Base-by-base conservation (phyloP, 1,139 yeast species). In the Magnusiomyces tetraspermus region DNA sequence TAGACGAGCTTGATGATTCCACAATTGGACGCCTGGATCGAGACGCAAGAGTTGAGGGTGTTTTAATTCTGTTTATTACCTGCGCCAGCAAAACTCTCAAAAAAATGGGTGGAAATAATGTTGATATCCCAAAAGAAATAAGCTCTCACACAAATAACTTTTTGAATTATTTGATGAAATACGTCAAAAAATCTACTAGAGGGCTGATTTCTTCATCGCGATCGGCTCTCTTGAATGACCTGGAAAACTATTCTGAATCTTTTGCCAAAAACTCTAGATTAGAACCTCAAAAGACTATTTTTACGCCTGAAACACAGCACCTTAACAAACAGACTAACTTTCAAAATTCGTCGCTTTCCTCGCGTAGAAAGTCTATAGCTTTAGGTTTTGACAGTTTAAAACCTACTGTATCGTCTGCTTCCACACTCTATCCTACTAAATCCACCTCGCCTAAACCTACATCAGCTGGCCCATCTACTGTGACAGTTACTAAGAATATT, bases 211-310 rank as follows among this genome's bases (percentile, higher is more conserved):
- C 37, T 24, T 13, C 26, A 13, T 24, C 21, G 13, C 15, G 26
- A n/a, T 17, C 31, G 2, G 17, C 44, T 4, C 23, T 47, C n/a
- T 5, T 47, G 8, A n/a, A 17, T 4, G 36, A 37, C 11, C 31
- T 47, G 4, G 21, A 37, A 10, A 19, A 33, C 3, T 37, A 47
- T n/a, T 36, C 37, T 10, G 13, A 23, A 15, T 24, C 26, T 19
- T 37, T 47, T n/a, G 21, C 30, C 24, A 28, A 36, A 17, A 38
- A 38, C n/a, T 24, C 26, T 2, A 24, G 49, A 26, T n/a, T 47
- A 26, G 49, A 47, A 24, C 49, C 49, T 13, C 24, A 26, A 21
- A 24, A 37, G 11, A 47, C 49, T 36, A 17, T 46, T 5, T 38
- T 38, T 13, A 21, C 42, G 8, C 8, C 22, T 5, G 24, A 38